phyloP scores from a whole-genome alignment of 768 basidiomycete genomes.

The Tylopilus rubrobrunneus region DNA sequence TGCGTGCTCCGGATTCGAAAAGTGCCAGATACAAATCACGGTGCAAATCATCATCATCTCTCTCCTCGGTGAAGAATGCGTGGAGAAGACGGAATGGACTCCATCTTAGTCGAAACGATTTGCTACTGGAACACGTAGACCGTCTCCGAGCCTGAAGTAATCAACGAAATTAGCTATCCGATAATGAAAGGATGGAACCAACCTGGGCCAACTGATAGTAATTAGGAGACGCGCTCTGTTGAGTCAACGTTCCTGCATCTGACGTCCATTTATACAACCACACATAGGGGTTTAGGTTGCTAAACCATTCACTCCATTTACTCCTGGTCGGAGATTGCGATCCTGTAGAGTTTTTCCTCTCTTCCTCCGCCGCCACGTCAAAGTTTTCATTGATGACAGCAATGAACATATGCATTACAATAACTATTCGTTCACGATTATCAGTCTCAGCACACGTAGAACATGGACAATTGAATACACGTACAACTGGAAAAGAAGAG shows the following conservation, averaged over 20 bases:
- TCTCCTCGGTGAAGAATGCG: slow-evolving; percentile 58
- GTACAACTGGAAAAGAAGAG: slow-evolving; percentile 88
- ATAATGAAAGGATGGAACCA: slow-evolving; percentile 2
- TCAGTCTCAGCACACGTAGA: neutral
- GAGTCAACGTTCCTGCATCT: too few species aligned
- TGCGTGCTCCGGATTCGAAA: slow-evolving; percentile 28
- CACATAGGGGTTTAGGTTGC: slow-evolving; percentile 79
- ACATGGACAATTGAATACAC: slow-evolving; percentile 22
- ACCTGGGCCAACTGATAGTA: slow-evolving; percentile 30
- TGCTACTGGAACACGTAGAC: slow-evolving; percentile 22
- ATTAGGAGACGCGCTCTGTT: slow-evolving; percentile 18
- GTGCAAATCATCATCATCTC: slow-evolving; percentile 51
- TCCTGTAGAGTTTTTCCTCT: slow-evolving; percentile 74
- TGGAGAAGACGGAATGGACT: slow-evolving; percentile 61
- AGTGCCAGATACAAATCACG: slow-evolving; percentile 43
- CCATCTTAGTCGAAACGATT: slow-evolving; percentile 48
- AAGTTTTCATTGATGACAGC: slow-evolving; percentile 98
- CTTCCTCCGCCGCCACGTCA: slow-evolving; percentile 84
- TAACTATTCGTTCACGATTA: slow-evolving; percentile 48
- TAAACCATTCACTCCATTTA: slow-evolving; percentile 50
- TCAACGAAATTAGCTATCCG: slow-evolving; percentile 11
- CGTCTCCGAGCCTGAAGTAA: slow-evolving; percentile 9
- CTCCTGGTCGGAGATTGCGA: slow-evolving; percentile 44
- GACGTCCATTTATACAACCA: slow-evolving; percentile 61
- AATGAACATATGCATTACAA: slow-evolving; percentile 92